Evolutionary conservation across 1,139 yeast genomes (phyloP).

Genomic region (Blastobotrys elegans): DNA sequence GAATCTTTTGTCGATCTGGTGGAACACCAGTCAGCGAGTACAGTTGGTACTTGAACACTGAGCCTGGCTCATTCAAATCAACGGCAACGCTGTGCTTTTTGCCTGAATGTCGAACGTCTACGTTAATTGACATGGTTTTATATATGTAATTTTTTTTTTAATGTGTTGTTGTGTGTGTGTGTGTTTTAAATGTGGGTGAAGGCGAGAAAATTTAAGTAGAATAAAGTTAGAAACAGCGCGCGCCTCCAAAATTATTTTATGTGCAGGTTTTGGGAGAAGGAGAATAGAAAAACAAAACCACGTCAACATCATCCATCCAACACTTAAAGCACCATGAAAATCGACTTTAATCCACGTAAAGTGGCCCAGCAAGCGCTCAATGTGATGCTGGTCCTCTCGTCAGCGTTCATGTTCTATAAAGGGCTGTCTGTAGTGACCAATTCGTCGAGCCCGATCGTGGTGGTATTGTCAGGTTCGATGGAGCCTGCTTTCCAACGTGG

Average conservation of each 20-base stretch:
- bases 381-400: constrained; percentile 72
- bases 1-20: constrained; percentile 79
- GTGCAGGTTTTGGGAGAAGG: too few species aligned
- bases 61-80: constrained; percentile 46
- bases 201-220: too few species aligned
- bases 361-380: constrained; percentile 53
- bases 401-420: constrained; percentile 93
- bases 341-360: constrained; percentile 25
- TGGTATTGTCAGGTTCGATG: constrained; percentile 97
- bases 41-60: constrained; percentile 66
- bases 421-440: constrained; percentile 70
- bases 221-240: too few species aligned
- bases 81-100: constrained; percentile 69
- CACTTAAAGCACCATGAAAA: constrained; percentile 8
- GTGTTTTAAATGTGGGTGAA: too few species aligned
- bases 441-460: constrained; percentile 92
- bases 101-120: constrained; percentile 78
- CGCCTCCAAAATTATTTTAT: too few species aligned
- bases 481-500: constrained; percentile 99
- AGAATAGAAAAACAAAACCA: neutral
- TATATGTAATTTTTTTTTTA: neutral
- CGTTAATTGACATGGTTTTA: constrained; percentile 23
- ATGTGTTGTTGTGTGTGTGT: neutral
- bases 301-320: neutral
- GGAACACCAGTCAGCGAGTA: constrained; percentile 76